Percentiles rank a stretch among this genome's conserved stretches.
Evolutionary conservation across 1,284 basidiomycete species (phyloP).

Genomic region (Takashimella koratensis): DNA sequence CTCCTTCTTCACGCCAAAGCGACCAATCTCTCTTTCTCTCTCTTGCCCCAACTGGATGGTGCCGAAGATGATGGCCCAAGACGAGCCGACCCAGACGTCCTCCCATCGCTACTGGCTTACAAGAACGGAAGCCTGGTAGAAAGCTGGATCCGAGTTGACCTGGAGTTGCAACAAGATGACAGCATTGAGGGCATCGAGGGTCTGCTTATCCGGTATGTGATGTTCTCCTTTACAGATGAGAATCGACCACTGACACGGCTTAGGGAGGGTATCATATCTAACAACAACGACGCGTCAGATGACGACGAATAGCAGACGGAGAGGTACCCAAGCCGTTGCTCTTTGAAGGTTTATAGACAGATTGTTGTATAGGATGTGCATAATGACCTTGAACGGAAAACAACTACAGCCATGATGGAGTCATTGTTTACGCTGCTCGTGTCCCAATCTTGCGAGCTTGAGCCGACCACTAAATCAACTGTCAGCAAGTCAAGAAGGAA

Average conservation of each 20-base stretch:
- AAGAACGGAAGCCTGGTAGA: conserved; percentile 35
- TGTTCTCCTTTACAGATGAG: not conserved
- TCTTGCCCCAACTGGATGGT: conserved; percentile 19
- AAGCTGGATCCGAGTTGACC: conserved; percentile 45
- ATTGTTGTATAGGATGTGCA: not conserved
- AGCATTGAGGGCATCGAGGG: conserved; percentile 38
- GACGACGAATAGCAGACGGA: not conserved
- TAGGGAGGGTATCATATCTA: not conserved
- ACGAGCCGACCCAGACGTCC: conserved; percentile 42
- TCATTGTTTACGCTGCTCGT: not conserved
- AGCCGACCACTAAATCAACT: conserved; percentile 37
- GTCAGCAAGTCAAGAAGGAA: too few species aligned
- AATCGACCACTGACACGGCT: not conserved
- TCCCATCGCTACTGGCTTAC: conserved; percentile 46
- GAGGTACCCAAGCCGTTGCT: not conserved
- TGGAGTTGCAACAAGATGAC: conserved; percentile 31
- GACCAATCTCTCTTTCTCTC: conserved; percentile 37
- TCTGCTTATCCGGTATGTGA: conserved; percentile 34
- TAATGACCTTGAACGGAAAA: not conserved
- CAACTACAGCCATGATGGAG: not conserved
- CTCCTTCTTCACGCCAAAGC: conserved; percentile 37
- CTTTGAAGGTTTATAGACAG: not conserved
- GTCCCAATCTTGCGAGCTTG: conserved; percentile 36
- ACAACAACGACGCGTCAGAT: not conserved
- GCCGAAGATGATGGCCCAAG: conserved; percentile 1